Percentiles rank a stretch among this genome's conserved stretches.
Evolutionary conservation across 192 early-diverging fungal genomes (phyloP).

Genomic region (Radiomyces spectabilis): DNA sequence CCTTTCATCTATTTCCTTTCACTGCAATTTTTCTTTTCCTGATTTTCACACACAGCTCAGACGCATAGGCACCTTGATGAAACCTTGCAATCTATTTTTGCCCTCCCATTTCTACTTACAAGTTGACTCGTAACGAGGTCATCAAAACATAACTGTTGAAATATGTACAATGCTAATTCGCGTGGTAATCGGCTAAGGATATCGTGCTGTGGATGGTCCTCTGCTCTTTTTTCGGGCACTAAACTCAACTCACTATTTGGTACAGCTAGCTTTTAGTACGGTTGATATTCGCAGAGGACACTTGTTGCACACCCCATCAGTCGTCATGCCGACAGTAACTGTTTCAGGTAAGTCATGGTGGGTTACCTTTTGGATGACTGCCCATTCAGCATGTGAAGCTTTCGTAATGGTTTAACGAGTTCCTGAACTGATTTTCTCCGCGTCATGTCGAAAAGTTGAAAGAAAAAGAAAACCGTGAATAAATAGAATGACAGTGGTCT

Average conservation of each 20-base stretch:
- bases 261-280: too few species aligned
- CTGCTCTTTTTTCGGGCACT: conserved; percentile 5
- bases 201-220: conserved; percentile 1
- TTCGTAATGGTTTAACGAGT: conserved; percentile 18
- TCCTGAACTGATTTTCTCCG: conserved; percentile 10
- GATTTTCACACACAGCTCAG: too few species aligned
- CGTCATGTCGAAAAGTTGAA: not conserved
- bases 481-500: too few species aligned
- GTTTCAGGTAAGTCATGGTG: too few species aligned
- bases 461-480: not conserved
- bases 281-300: too few species aligned
- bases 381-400: conserved; percentile 3
- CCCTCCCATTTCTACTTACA: conserved; percentile 12
- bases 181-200: conserved; percentile 12
- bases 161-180: conserved; percentile 14
- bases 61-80: not conserved
- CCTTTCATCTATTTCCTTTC: not conserved
- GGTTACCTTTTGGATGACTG: conserved; percentile 5
- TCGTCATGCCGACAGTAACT: too few species aligned
- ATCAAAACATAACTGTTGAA: conserved; percentile 12
- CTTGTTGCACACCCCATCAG: too few species aligned
- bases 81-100: too few species aligned
- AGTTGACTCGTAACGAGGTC: conserved; percentile 21
- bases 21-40: not conserved
- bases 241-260: not conserved